Percentiles rank a stretch among this genome's conserved stretches.
Evolutionary conservation across 208 protist species (phyloP).

Genomic region (Ichthyophonus hoferi): DNA sequence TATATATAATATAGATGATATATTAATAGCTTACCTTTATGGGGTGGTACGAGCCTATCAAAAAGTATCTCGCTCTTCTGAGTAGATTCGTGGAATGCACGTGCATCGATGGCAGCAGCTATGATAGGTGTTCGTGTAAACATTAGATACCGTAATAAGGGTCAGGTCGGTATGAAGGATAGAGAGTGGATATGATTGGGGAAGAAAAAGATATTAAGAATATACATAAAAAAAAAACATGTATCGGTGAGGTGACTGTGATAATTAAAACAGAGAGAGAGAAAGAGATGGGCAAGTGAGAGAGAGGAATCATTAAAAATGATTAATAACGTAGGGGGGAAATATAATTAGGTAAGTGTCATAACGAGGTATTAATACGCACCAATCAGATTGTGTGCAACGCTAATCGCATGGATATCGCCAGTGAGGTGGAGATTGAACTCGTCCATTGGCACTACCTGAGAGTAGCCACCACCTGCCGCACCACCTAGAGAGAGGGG

Average conservation of each 20-base stretch:
- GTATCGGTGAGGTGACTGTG: too few relatives aligned
- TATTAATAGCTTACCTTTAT: slow-evolving; percentile 26
- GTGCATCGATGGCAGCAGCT: slow-evolving; percentile 91
- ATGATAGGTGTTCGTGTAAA: too few relatives aligned
- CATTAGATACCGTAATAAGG: too few relatives aligned
- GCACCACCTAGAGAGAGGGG: slow-evolving; percentile 86
- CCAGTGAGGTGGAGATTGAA: slow-evolving; percentile 96
- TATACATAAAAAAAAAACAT: too few relatives aligned
- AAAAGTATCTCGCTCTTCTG: slow-evolving; percentile 81
- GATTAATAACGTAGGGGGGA: too few relatives aligned
- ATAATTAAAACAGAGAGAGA: too few relatives aligned
- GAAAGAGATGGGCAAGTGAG: too few relatives aligned
- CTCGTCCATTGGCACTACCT: slow-evolving; percentile 77
- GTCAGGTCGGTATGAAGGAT: too few relatives aligned
- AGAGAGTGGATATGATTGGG: too few relatives aligned
- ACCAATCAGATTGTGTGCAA: slow-evolving; percentile 82
- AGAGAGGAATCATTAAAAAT: too few relatives aligned
- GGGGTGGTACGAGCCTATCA: slow-evolving; percentile 26
- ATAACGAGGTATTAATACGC: background rate
- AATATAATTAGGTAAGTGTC: background rate
- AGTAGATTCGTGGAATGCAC: slow-evolving; percentile 89
- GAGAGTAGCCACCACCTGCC: slow-evolving; percentile 92
- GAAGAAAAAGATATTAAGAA: too few relatives aligned
- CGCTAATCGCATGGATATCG: slow-evolving; percentile 96
- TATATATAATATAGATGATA: too few relatives aligned